Conservation (phyloP, 768 basidiomycete genomes). For the Paxillus involutus region DNA sequence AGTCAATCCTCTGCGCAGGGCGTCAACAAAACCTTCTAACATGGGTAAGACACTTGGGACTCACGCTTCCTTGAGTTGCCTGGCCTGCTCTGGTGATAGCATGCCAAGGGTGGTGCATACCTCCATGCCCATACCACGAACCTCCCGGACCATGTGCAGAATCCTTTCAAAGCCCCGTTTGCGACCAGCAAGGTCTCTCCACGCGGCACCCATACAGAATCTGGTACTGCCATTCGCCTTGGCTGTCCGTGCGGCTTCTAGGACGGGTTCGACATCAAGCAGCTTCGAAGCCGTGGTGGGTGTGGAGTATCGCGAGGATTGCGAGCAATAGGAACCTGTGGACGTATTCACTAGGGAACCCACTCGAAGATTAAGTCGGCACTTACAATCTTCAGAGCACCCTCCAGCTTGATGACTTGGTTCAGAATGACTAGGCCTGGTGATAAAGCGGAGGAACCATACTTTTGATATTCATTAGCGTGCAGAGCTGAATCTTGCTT, state of each 20-base stretch:
- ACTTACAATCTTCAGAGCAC: constrained; percentile 91
- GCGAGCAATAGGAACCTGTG: constrained; percentile 94
- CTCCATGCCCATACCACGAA: constrained; percentile 97
- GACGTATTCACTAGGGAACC: background rate
- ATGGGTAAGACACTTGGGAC: constrained; percentile 25
- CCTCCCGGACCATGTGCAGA: constrained; percentile 85
- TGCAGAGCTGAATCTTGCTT: constrained; percentile 90
- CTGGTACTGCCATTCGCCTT: constrained; percentile 96
- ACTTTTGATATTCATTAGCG: constrained; percentile 99
- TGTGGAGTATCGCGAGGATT: constrained; percentile 91
- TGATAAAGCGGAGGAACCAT: constrained; percentile 34
- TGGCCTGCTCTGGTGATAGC: constrained; percentile 91
- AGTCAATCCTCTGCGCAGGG: constrained; percentile 69
- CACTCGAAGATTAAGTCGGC: constrained; percentile 2
- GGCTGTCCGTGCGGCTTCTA: constrained; percentile 89
- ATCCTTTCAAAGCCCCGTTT: constrained; percentile 94
- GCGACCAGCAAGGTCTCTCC: constrained; percentile 91
- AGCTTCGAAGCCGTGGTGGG: constrained; percentile 86
- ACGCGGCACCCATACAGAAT: constrained; percentile 99
- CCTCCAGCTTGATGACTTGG: constrained; percentile 68
- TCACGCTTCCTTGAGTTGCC: constrained; percentile 89
- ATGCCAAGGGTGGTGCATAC: constrained; percentile 99
- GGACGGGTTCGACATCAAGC: constrained; percentile 86
- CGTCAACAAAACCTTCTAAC: background rate
- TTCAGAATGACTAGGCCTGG: constrained; percentile 9